Percentiles rank a stretch among this genome's conserved stretches.
Evolutionary conservation across 1,284 basidiomycete genomes (phyloP).

Genomic region (Pseudozyma tsukubaensis): DNA sequence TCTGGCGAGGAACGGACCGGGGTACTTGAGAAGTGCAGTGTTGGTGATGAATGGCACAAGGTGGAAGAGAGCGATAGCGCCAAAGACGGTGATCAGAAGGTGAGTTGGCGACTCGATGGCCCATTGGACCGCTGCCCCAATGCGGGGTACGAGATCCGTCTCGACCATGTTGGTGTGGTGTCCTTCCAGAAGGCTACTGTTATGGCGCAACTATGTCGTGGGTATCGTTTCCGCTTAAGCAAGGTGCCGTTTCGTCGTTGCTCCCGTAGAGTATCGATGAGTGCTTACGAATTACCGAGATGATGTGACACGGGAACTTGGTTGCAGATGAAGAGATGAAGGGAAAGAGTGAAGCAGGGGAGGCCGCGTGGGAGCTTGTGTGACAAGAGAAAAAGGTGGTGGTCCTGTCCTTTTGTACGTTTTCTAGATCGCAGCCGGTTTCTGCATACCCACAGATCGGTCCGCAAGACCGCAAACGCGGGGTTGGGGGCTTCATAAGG

Average conservation of each 20-base stretch:
- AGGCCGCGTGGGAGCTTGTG: too few species aligned
- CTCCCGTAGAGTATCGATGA: too few species aligned
- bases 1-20: constrained; percentile 81
- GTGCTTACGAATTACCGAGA: too few species aligned
- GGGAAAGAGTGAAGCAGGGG: too few species aligned
- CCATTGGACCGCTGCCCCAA: constrained; percentile 35
- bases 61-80: constrained; percentile 48
- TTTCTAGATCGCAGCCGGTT: too few species aligned
- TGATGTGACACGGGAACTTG: too few species aligned
- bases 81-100: constrained; percentile 29
- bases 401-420: too few species aligned
- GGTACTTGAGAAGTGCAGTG: constrained; percentile 68
- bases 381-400: too few species aligned
- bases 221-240: too few species aligned
- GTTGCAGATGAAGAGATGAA: too few species aligned
- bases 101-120: constrained; percentile 33
- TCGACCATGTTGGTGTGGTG: constrained; percentile 30
- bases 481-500: background rate
- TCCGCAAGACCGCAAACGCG: constrained; percentile 1
- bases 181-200: background rate
- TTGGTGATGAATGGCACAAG: constrained; percentile 47
- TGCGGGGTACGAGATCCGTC: constrained; percentile 34
- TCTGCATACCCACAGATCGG: too few species aligned
- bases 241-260: too few species aligned
- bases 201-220: background rate